Evolutionary conservation across 176 grass and related monocot genomes (phyloP).

Genomic region (Eleusine coracana): DNA sequence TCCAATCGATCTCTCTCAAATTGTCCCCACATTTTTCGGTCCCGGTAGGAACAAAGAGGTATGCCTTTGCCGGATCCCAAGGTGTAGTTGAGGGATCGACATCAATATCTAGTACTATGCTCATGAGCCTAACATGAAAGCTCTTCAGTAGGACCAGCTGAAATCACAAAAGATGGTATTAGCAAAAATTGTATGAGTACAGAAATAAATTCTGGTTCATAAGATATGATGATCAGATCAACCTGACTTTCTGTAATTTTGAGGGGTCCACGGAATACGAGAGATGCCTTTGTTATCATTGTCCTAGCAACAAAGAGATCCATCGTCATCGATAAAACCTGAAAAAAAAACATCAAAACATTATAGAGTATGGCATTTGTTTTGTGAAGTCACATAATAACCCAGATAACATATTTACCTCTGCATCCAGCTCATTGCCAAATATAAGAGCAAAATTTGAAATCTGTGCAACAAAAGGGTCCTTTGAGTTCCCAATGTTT

Average conservation of each 20-base stretch:
- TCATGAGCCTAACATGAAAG: slow-evolving; percentile 99
- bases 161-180: slow-evolving; percentile 44
- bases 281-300: slow-evolving; percentile 99
- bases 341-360: slow-evolving; percentile 45
- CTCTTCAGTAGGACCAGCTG: slow-evolving; percentile 92
- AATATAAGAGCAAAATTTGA: slow-evolving; percentile 90
- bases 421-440: slow-evolving; percentile 99
- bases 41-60: slow-evolving; percentile 83
- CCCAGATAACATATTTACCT: slow-evolving; percentile 56
- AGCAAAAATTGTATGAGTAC: slow-evolving; percentile 35
- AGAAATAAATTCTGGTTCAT: not conserved
- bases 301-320: slow-evolving; percentile 99
- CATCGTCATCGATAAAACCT: slow-evolving; percentile 99
- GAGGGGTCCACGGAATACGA: slow-evolving; percentile 87
- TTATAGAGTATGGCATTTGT: not conserved
- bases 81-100: slow-evolving; percentile 97
- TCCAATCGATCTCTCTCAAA: slow-evolving; percentile 88
- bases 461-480: slow-evolving; percentile 83
- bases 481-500: slow-evolving; percentile 76
- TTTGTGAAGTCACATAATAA: slow-evolving; percentile 17
- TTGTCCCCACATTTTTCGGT: slow-evolving; percentile 57
- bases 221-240: slow-evolving; percentile 17
- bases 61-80: slow-evolving; percentile 96
- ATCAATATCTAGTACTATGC: slow-evolving; percentile 95
- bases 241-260: slow-evolving; percentile 91